Percentiles rank a stretch among this genome's conserved stretches.
These are phyloP conservation scores for Pochonia chlamydosporia DNA, from an alignment of 2,329 filamentous ascomycete genomes.

Conservation along the genomic window DNA sequence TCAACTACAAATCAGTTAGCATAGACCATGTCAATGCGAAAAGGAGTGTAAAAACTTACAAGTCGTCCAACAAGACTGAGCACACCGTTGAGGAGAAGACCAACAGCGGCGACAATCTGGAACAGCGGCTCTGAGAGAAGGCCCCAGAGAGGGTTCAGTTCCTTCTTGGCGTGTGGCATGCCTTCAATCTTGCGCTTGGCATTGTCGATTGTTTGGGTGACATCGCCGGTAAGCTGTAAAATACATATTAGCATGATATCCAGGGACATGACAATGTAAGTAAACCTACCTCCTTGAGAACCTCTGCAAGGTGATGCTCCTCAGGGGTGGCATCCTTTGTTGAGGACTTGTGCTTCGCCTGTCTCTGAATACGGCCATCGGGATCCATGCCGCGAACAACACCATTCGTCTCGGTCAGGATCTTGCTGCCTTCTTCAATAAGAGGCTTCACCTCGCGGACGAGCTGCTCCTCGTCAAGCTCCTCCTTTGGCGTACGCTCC, in stretches of 20 bases:
- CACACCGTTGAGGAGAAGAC: conserved; percentile 75
- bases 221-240: conserved; percentile 62
- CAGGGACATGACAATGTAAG: background rate
- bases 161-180: conserved; percentile 93
- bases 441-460: conserved; percentile 82
- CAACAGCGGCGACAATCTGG: conserved; percentile 89
- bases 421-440: conserved; percentile 77
- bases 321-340: conserved; percentile 62
- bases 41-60: conserved; percentile 24
- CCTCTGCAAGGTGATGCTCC: conserved; percentile 77
- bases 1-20: conserved; percentile 40
- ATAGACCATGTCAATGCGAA: background rate
- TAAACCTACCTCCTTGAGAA: conserved; percentile 63
- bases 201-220: conserved; percentile 78
- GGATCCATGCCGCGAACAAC: conserved; percentile 83
- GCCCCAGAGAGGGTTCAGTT: conserved; percentile 84
- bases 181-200: conserved; percentile 83
- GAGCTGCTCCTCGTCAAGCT: conserved; percentile 84
- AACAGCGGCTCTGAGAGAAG: conserved; percentile 79
- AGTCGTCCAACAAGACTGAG: conserved; percentile 78
- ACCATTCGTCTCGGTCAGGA: conserved; percentile 82
- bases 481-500: conserved; percentile 75
- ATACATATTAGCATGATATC: background rate
- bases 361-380: conserved; percentile 76
- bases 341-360: conserved; percentile 76